Conservation (phyloP, 2,329 filamentous ascomycete species). For the Ascocoryne sarcoides region DNA sequence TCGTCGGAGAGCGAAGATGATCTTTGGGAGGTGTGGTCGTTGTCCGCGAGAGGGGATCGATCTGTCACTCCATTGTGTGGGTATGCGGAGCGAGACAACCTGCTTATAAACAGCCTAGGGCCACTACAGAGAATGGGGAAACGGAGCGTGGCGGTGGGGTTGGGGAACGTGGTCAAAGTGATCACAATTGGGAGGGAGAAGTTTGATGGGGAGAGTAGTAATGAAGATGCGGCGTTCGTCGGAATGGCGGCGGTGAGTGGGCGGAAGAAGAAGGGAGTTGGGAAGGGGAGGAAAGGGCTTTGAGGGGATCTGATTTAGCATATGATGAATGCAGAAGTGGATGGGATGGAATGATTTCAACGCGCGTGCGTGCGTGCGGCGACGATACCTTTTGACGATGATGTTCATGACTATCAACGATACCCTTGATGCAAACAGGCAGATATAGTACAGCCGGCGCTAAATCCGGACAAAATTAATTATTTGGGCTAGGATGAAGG, state of each 20-base stretch:
- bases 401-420: no score
- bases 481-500: no score
- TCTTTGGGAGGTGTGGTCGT: constrained; percentile 45
- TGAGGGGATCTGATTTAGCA: no score
- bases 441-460: no score
- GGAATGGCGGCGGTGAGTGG: constrained; percentile 17
- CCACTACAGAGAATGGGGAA: constrained; percentile 56
- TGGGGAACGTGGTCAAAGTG: constrained; percentile 66
- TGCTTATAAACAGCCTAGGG: constrained; percentile 58
- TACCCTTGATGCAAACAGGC: no score
- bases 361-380: no score
- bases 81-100: constrained; percentile 32
- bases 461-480: no score
- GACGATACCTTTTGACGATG: no score
- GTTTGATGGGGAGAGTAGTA: constrained; percentile 38
- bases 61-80: constrained; percentile 16
- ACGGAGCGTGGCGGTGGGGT: constrained; percentile 57
- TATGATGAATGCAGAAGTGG: no score
- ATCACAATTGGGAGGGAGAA: constrained; percentile 58
- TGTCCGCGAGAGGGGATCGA: constrained; percentile 36
- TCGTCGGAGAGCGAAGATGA: constrained; percentile 17
- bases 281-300: not conserved
- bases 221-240: constrained; percentile 19
- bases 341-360: no score
- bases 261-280: constrained; percentile 11